These are phyloP conservation scores for Akanthomyces muscarius DNA, from an alignment of 2,329 filamentous ascomycete genomes.

Conservation along the genomic window DNA sequence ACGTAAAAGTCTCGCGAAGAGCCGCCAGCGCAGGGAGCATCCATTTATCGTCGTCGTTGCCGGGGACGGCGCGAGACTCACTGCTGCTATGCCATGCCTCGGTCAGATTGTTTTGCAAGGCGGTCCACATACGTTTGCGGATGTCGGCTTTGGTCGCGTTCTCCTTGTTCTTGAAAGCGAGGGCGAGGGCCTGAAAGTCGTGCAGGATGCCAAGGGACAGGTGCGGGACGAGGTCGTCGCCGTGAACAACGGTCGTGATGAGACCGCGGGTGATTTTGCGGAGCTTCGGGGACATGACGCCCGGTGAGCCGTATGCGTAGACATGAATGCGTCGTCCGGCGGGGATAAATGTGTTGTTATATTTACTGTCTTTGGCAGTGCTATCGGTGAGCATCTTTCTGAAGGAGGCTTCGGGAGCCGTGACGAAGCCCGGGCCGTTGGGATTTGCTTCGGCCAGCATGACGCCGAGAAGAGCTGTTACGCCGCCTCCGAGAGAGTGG, in stretches of 20 bases:
- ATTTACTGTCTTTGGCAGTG: slow-evolving; percentile 25
- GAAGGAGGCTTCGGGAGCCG: slow-evolving; percentile 46
- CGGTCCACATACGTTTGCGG: slow-evolving; percentile 61
- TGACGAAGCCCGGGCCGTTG: slow-evolving; percentile 57
- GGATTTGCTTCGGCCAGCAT: slow-evolving; percentile 63
- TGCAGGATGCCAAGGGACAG: slow-evolving; percentile 70
- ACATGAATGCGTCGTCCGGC: slow-evolving; percentile 69
- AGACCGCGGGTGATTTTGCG: slow-evolving; percentile 67
- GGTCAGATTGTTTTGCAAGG: slow-evolving; percentile 57
- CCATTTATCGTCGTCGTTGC: slow-evolving; percentile 63
- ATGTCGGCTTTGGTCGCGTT: slow-evolving; percentile 64
- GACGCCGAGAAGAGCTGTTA: slow-evolving; percentile 65
- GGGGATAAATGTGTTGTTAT: slow-evolving; percentile 51
- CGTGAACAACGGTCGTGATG: slow-evolving; percentile 70
- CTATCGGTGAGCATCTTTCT: slow-evolving; percentile 36
- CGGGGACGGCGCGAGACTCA: slow-evolving; percentile 25
- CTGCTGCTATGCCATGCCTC: slow-evolving; percentile 55
- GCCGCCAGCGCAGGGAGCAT: slow-evolving; percentile 63
- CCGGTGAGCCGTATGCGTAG: slow-evolving; percentile 72
- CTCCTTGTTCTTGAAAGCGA: slow-evolving; percentile 70
- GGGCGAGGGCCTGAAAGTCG: slow-evolving; percentile 67
- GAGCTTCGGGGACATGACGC: slow-evolving; percentile 66
- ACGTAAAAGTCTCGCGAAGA: slow-evolving; percentile 64
- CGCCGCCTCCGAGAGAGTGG: slow-evolving; percentile 65
- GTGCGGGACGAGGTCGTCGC: slow-evolving; percentile 68